Base-by-base conservation (phyloP, 495 filamentous ascomycete genomes). In the Penicillium macrosclerotiorum region DNA sequence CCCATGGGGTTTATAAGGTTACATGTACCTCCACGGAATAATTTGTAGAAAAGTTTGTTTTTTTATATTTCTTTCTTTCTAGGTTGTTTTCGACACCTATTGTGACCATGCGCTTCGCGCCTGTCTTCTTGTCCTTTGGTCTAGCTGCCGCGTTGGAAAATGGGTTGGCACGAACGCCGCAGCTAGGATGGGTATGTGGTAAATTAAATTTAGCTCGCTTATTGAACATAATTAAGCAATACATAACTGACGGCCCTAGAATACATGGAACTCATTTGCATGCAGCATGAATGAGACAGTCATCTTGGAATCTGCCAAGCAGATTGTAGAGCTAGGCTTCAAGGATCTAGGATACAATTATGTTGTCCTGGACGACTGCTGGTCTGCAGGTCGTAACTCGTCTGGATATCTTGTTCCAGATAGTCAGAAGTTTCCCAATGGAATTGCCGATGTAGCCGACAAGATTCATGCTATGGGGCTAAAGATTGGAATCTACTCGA, bases 191-290 rank as follows among this genome's bases (percentile, higher is more conserved):
- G 69, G 52, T 54, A 58, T 29, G 40, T 36, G 39, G 7, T 11
- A 39, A 4, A 40, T 30, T 3, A 38, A 25, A 5, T 7, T 5
- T 0, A 12, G 4, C 5, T 5, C 9, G 14, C 7, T 2, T 24
- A 4, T 14, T 22, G 11, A 25, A 38, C n/a, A 3, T 23, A 8
- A 8, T 16, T 7, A 19, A 29, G n/a, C n/a, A n/a, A n/a, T n/a
- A n/a, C n/a, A n/a, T n/a, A 26, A 4, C 39, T 45, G 27, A 45
- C 13, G 36, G 13, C 8, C 5, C 4, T 16, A 60, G 67, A 57
- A 73, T 35, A 69, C 78, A 29, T 81, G 79, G 78, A 82, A 82
- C 55, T 68, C 74, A 5, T 77, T 78, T 41, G 71, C 62, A 11
- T 81, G 79, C 47, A 48, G 68, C 31, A 66, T 81, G 48, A 71